A percentile compares a stretch with the other conserved stretches of the same genome.
These are phyloP conservation scores for Neoscytalidium dimidiatum DNA, from an alignment of 2,329 filamentous ascomycete genomes.

Conservation along the genomic window DNA sequence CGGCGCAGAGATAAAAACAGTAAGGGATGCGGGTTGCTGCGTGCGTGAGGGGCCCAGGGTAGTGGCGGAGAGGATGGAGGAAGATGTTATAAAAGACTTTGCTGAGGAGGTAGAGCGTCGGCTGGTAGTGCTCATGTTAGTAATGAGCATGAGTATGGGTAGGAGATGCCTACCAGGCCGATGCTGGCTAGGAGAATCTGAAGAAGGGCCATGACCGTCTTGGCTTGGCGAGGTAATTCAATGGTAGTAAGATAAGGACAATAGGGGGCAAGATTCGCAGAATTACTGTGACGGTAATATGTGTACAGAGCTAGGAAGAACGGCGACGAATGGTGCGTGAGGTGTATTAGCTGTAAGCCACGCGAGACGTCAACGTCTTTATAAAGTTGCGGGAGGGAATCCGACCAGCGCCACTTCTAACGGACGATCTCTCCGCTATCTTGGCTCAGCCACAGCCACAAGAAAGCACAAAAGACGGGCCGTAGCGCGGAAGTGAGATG, in stretches of 20 bases:
- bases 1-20: constrained; percentile 29
- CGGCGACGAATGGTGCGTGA: no score
- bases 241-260: background rate
- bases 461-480: background rate
- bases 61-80: constrained; percentile 47
- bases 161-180: background rate
- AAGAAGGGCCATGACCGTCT: background rate
- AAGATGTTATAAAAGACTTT: constrained; percentile 40
- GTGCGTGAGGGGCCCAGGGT: constrained; percentile 44
- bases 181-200: background rate
- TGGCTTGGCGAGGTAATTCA: background rate
- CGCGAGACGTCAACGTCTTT: background rate
- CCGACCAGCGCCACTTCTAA: background rate
- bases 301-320: no score
- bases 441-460: background rate
- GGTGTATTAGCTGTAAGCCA: no score
- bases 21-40: constrained; percentile 36
- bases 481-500: background rate
- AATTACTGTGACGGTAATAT: no score
- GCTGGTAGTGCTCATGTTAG: background rate
- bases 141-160: background rate
- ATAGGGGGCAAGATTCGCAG: no score
- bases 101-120: constrained; percentile 22
- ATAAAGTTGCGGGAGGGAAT: background rate
- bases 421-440: background rate